Percentiles rank a stretch among this genome's conserved stretches.
phyloP scores from a whole-genome alignment of 352 stramenopile genomes.

The Phytophthora pluvialis region DNA sequence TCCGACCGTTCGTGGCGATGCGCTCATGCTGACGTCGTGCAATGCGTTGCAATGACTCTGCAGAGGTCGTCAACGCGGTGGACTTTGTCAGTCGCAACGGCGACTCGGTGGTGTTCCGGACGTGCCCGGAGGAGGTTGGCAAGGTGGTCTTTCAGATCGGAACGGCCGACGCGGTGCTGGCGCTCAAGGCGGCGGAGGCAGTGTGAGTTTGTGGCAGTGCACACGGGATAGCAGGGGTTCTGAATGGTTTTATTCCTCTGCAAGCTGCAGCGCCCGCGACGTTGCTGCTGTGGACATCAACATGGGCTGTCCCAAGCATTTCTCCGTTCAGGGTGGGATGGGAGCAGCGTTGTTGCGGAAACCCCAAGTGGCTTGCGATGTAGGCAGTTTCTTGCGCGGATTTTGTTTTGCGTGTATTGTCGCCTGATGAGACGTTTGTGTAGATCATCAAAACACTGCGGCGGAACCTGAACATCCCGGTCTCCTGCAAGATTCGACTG shows the following conservation, averaged over 20 bases:
- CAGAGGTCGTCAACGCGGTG: slow-evolving; percentile 82
- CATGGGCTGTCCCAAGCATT: slow-evolving; percentile 96
- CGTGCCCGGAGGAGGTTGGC: slow-evolving; percentile 76
- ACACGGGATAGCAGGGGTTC: neutral
- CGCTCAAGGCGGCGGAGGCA: slow-evolving; percentile 76
- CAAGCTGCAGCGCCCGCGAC: slow-evolving; percentile 63
- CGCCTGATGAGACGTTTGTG: neutral
- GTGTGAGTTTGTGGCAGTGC: slow-evolving; percentile 54
- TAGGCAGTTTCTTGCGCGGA: slow-evolving; percentile 18
- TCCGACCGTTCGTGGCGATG: neutral
- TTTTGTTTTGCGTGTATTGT: neutral
- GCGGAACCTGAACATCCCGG: slow-evolving; percentile 79
- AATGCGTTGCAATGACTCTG: slow-evolving; percentile 1
- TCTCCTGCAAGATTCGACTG: slow-evolving; percentile 91
- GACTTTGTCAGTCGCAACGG: slow-evolving; percentile 91
- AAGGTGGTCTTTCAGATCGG: slow-evolving; percentile 93
- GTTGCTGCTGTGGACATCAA: slow-evolving; percentile 94
- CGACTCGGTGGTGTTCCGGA: slow-evolving; percentile 89
- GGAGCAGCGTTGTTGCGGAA: slow-evolving; percentile 90
- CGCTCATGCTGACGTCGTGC: slow-evolving; percentile 5
- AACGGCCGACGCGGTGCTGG: slow-evolving; percentile 76
- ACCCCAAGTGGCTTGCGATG: slow-evolving; percentile 87
- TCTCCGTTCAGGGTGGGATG: slow-evolving; percentile 93
- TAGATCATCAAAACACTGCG: slow-evolving; percentile 87
- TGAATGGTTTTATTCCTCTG: neutral